Conservation (phyloP, 805 yeast genomes). For the Wickerhamomyces alni region DNA sequence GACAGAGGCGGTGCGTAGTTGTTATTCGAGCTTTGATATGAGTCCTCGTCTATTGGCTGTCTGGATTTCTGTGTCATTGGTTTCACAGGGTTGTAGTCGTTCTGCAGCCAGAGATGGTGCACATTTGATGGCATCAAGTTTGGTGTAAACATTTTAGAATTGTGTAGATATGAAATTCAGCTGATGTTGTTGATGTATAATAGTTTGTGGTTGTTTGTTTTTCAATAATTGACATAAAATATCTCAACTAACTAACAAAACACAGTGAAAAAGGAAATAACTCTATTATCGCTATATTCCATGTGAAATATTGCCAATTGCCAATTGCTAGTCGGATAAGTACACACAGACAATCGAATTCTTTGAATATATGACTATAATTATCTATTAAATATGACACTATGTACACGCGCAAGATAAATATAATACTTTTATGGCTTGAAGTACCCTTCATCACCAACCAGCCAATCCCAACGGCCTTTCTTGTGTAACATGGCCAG, state of each 20-base stretch:
- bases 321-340: no score
- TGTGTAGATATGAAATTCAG: no score
- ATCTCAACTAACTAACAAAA: no score
- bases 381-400: no score
- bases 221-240: no score
- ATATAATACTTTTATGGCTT: slow-evolving; percentile 7
- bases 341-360: no score
- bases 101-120: slow-evolving; percentile 36
- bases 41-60: slow-evolving; percentile 1
- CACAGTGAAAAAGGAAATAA: no score
- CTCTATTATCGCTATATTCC: no score
- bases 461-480: slow-evolving; percentile 87
- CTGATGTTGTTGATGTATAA: no score
- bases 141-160: slow-evolving; percentile 45
- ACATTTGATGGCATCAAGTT: slow-evolving; percentile 38
- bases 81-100: slow-evolving; percentile 3
- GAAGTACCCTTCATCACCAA: slow-evolving; percentile 21
- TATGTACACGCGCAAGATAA: neutral
- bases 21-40: slow-evolving; percentile 2
- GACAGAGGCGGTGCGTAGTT: slow-evolving; percentile 46
- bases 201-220: neutral
- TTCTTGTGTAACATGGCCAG: slow-evolving; percentile 92
- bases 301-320: no score
- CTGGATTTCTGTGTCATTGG: neutral
- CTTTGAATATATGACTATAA: no score